Percentiles rank a stretch among this genome's conserved stretches.
Conservation (phyloP, 2,329 filamentous ascomycete genomes). For the Talaromyces sp. region DNA sequence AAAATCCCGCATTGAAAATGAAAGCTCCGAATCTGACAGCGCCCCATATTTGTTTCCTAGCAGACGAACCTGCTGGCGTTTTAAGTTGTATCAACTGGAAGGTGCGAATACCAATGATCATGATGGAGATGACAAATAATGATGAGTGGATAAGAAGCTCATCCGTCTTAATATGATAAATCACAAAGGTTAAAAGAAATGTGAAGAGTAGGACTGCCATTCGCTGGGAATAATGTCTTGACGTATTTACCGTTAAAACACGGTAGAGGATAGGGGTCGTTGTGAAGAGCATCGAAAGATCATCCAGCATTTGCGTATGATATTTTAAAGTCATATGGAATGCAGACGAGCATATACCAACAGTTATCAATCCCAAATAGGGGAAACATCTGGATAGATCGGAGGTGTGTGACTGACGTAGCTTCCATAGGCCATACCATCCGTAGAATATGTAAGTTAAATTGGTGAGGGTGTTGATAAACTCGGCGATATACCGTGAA, state of each 20-base stretch:
- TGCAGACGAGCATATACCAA: conserved; percentile 7
- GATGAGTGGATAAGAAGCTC: conserved; percentile 22
- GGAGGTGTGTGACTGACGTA: conserved; percentile 5
- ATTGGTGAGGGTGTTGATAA: conserved; percentile 34
- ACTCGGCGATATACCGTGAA: conserved; percentile 29
- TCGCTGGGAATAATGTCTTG: conserved; percentile 4
- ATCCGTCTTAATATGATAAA: conserved; percentile 19
- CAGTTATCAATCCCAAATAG: conserved; percentile 21
- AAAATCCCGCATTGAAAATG: conserved; percentile 24
- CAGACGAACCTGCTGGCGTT: conserved; percentile 11
- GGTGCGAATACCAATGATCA: conserved; percentile 18
- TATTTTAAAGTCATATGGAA: conserved; percentile 14
- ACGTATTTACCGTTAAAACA: conserved; percentile 20
- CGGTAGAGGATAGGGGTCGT: conserved; percentile 26
- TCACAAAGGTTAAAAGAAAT: conserved; percentile 5
- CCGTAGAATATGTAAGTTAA: conserved; percentile 32
- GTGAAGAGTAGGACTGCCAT: conserved; percentile 7
- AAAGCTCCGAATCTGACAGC: conserved; percentile 23
- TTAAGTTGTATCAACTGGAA: conserved; percentile 14
- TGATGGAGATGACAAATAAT: conserved; percentile 17
- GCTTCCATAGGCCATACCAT: conserved; percentile 14
- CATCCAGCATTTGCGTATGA: conserved; percentile 21
- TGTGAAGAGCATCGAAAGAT: conserved; percentile 27
- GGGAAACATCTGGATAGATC: conserved; percentile 13
- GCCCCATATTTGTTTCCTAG: conserved; percentile 20